A percentile compares a stretch with the other conserved stretches of the same genome.
These are phyloP conservation scores for Magnaporthiopsis poae DNA, from an alignment of 2,329 filamentous ascomycete species.

Conservation along the genomic window DNA sequence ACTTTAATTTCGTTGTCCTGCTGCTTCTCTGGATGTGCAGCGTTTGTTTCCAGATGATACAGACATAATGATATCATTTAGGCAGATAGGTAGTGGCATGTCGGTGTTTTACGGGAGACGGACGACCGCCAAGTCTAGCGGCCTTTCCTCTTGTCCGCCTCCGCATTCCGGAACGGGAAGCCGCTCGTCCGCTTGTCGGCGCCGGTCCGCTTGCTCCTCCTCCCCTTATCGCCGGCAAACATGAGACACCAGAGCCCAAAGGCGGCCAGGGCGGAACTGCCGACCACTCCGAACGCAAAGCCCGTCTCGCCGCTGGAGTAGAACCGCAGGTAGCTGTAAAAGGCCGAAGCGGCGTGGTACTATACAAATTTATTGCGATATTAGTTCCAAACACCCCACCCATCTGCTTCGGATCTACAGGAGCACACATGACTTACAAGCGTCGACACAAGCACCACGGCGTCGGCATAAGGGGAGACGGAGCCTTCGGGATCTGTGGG, in stretches of 20 bases:
- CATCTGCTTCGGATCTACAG: too few species aligned
- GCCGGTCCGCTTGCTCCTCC: constrained; percentile 28
- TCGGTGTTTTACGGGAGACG: background rate
- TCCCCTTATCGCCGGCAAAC: constrained; percentile 27
- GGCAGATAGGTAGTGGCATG: too few species aligned
- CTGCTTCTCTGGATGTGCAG: background rate
- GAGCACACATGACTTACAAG: too few species aligned
- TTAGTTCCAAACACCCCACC: too few species aligned
- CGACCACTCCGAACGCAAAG: constrained; percentile 51
- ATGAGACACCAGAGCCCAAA: constrained; percentile 54
- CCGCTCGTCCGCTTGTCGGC: constrained; percentile 32
- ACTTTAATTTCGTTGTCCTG: background rate
- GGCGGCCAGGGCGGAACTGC: constrained; percentile 46
- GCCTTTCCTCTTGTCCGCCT: constrained; percentile 23
- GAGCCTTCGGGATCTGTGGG: constrained; percentile 25
- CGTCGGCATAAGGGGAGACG: constrained; percentile 53
- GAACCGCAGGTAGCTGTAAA: constrained; percentile 61
- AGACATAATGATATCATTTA: too few species aligned
- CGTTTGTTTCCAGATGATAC: background rate
- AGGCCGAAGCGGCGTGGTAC: constrained; percentile 54
- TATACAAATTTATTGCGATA: background rate
- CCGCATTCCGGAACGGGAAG: constrained; percentile 28
- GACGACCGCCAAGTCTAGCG: background rate
- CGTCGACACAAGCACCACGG: constrained; percentile 56
- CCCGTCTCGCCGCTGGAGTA: constrained; percentile 44